A percentile compares a stretch with the other conserved stretches of the same genome.
Evolutionary conservation across 164 flowering plant species (phyloP).

Genomic region (Malania oleifera): DNA sequence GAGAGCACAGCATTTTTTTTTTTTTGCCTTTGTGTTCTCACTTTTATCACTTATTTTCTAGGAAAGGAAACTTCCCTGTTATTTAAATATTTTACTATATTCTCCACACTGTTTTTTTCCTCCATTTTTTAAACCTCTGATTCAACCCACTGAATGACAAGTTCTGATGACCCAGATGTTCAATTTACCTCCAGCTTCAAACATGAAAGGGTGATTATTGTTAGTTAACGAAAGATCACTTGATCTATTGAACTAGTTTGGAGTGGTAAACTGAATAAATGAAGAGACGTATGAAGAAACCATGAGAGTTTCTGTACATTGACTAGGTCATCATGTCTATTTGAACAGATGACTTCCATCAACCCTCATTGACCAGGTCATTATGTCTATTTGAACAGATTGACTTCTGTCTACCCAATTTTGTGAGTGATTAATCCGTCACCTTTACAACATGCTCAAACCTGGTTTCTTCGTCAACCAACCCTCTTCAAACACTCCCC

Average conservation of each 20-base stretch:
- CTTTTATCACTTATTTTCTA: no score
- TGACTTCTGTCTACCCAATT: not conserved
- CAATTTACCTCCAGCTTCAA: not conserved
- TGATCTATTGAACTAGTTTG: not conserved
- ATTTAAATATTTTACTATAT: no score
- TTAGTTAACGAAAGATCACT: not conserved
- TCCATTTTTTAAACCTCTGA: no score
- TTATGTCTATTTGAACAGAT: not conserved
- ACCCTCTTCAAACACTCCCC: conserved; percentile 27
- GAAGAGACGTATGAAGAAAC: not conserved
- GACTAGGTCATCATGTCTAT: not conserved
- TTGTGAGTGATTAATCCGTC: not conserved
- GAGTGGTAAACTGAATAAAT: no score
- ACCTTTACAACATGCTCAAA: conserved; percentile 20
- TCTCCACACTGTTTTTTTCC: no score
- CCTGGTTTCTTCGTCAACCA: conserved; percentile 29
- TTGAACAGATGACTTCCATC: not conserved
- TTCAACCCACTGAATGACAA: not conserved
- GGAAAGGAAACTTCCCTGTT: no score
- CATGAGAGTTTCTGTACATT: not conserved
- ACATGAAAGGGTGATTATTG: not conserved
- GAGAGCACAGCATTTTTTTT: no score
- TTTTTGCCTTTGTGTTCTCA: no score
- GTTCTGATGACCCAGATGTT: not conserved
- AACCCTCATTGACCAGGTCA: no score